A percentile compares a stretch with the other conserved stretches of the same genome.
These are phyloP conservation scores for Pleurotus djamor DNA, from an alignment of 768 basidiomycete species.

Conservation along the genomic window DNA sequence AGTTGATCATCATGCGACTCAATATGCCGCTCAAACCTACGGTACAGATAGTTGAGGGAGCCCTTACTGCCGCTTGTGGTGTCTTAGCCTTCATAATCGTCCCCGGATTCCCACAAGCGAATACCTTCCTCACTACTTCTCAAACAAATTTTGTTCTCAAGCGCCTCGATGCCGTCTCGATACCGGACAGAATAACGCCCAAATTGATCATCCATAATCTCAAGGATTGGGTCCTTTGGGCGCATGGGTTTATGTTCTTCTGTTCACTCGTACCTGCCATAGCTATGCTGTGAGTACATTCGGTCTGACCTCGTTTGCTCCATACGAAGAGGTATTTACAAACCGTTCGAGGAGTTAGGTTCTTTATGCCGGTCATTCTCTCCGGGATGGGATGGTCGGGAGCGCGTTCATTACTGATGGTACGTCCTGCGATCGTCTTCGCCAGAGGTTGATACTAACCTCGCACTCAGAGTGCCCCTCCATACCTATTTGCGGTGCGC, in stretches of 20 bases:
- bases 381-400: no score
- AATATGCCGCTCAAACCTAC: no score
- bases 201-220: slow-evolving; percentile 35
- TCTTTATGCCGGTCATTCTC: no score
- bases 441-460: no score
- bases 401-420: no score
- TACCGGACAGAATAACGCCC: slow-evolving; percentile 37
- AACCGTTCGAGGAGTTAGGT: no score
- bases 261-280: no score
- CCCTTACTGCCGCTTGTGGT: slow-evolving; percentile 37
- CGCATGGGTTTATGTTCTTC: no score
- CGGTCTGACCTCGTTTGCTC: no score
- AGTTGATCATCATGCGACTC: no score
- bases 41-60: slow-evolving; percentile 41
- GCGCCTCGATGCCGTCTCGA: slow-evolving; percentile 45
- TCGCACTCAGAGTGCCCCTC: slow-evolving; percentile 39
- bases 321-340: no score
- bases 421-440: neutral
- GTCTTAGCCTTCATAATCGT: slow-evolving; percentile 36
- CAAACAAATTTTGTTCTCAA: slow-evolving; percentile 41
- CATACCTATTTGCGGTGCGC: slow-evolving; percentile 45
- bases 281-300: no score
- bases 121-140: slow-evolving; percentile 38
- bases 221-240: slow-evolving; percentile 45
- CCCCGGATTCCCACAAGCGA: slow-evolving; percentile 45